phyloP scores from a whole-genome alignment of 2,329 filamentous ascomycete species.

The Cercospora zeina region DNA sequence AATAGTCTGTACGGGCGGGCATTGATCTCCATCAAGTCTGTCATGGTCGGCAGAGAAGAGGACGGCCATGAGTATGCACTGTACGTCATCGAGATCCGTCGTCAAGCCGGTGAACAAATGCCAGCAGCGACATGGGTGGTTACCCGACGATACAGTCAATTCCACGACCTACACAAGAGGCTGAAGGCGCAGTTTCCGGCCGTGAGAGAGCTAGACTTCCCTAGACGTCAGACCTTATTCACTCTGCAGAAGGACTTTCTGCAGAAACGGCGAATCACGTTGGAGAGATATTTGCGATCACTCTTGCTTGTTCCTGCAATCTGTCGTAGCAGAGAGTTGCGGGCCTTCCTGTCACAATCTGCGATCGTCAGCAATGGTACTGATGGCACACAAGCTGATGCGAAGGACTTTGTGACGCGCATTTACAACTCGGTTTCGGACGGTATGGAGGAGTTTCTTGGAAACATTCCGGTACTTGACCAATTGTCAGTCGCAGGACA shows the following conservation, averaged over 20 bases:
- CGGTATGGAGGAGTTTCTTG: conserved; percentile 96
- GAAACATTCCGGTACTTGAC: conserved; percentile 92
- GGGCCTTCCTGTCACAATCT: conserved; percentile 85
- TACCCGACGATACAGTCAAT: conserved; percentile 92
- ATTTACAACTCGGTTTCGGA: conserved; percentile 97
- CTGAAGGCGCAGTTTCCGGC: conserved; percentile 82
- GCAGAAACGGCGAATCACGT: conserved; percentile 77
- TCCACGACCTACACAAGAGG: conserved; percentile 90
- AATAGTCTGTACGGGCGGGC: conserved; percentile 94
- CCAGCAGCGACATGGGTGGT: conserved; percentile 93
- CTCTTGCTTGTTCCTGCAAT: conserved; percentile 86
- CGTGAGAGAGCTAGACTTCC: conserved; percentile 87
- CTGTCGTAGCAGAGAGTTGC: conserved; percentile 86
- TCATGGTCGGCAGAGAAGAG: conserved; percentile 87
- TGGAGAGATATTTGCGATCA: conserved; percentile 74
- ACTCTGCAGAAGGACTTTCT: conserved; percentile 96
- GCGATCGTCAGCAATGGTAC: conserved; percentile 66
- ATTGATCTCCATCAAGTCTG: conserved; percentile 83
- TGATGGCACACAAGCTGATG: conserved; percentile 63
- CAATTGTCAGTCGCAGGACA: conserved; percentile 91
- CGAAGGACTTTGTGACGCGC: conserved; percentile 80
- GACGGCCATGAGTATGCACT: conserved; percentile 92
- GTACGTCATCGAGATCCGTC: conserved; percentile 87
- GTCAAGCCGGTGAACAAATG: conserved; percentile 92
- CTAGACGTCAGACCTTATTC: conserved; percentile 87